phyloP scores from a whole-genome alignment of 108 stramenopile species.

The Heterococcus sp. region DNA sequence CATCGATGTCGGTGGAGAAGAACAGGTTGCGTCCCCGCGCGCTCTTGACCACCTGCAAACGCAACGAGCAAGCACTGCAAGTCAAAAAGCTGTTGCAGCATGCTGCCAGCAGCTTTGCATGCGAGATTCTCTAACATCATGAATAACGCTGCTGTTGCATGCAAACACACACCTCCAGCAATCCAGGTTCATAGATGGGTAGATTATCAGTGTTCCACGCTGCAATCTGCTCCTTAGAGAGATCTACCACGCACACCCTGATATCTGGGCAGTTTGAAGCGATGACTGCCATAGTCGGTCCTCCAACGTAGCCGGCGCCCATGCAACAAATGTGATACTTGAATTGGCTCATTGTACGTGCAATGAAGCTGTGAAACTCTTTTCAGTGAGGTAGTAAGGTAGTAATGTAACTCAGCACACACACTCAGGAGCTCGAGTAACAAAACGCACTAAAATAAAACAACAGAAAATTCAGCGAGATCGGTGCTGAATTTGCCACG shows the following conservation, averaged over 20 bases:
- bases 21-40: conserved; percentile 76
- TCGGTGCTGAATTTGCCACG: too few species aligned
- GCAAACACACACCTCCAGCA: conserved; percentile 75
- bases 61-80: too few species aligned
- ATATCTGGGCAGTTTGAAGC: conserved; percentile 90
- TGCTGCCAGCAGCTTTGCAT: background rate
- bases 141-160: conserved; percentile 60
- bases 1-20: conserved; percentile 94
- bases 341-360: conserved; percentile 71
- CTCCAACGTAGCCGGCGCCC: conserved; percentile 98
- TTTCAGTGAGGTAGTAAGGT: too few species aligned
- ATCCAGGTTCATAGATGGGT: conserved; percentile 98
- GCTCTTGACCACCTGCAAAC: conserved; percentile 6
- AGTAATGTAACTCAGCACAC: too few species aligned
- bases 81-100: too few species aligned
- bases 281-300: conserved; percentile 99
- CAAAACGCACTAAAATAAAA: too few species aligned
- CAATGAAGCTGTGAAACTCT: background rate
- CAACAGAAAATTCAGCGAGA: too few species aligned
- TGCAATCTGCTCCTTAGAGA: conserved; percentile 83
- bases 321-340: conserved; percentile 92
- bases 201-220: conserved; percentile 91
- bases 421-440: too few species aligned
- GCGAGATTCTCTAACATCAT: background rate
- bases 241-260: conserved; percentile 93